Evolutionary conservation across 2,329 filamentous ascomycete species (phyloP).

Genomic region (Paecilomyces sp.): DNA sequence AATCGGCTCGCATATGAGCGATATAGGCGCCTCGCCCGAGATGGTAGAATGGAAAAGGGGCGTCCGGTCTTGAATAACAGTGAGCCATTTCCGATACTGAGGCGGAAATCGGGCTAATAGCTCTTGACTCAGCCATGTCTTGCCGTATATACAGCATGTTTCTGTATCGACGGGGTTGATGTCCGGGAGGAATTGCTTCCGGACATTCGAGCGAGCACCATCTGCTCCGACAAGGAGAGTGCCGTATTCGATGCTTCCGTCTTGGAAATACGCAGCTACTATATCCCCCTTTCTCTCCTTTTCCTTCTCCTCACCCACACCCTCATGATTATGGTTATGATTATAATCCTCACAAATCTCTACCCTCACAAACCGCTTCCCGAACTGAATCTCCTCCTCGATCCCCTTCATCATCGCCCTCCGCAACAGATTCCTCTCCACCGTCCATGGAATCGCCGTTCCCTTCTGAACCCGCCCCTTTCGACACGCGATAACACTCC

Average conservation of each 20-base stretch:
- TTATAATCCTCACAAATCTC: background rate
- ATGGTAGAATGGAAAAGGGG: background rate
- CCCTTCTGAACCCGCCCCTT: background rate
- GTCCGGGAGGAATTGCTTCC: conserved; percentile 24
- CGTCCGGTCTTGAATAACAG: background rate
- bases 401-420: background rate
- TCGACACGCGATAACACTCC: background rate
- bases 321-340: too few relatives aligned
- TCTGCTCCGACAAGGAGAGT: background rate
- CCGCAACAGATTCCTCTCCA: background rate
- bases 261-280: background rate
- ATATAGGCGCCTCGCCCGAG: background rate
- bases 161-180: conserved; percentile 25
- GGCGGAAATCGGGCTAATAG: conserved; percentile 1
- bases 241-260: background rate
- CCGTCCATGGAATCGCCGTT: background rate
- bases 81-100: background rate
- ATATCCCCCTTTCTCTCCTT: background rate
- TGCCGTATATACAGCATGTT: conserved; percentile 29
- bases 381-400: background rate
- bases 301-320: too few relatives aligned
- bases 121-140: conserved; percentile 17
- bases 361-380: background rate
- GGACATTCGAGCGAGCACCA: conserved; percentile 6
- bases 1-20: background rate